Evolutionary conservation across 352 stramenopile genomes (phyloP).

Genomic region (Pythium scleroteichum): DNA sequence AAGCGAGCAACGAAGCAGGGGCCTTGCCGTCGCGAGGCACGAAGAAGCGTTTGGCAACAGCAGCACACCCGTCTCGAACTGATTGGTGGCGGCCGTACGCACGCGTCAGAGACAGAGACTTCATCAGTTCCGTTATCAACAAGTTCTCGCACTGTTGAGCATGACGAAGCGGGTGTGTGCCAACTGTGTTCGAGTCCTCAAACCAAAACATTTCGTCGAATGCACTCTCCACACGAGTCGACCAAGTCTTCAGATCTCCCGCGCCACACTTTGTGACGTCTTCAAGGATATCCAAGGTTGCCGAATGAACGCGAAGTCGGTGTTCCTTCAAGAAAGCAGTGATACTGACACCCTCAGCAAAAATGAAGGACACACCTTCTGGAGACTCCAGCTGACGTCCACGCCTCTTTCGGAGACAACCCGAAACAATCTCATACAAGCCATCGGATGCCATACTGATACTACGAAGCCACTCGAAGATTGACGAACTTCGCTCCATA

Average conservation of each 20-base stretch:
- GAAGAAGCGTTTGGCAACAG: slow-evolving; percentile 45
- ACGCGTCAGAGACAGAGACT: slow-evolving; percentile 49
- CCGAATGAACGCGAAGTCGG: slow-evolving; percentile 14
- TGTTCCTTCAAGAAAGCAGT: slow-evolving; percentile 15
- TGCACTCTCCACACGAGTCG: background rate
- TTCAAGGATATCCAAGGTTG: slow-evolving; percentile 9
- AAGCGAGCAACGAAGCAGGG: slow-evolving; percentile 36
- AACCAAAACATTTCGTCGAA: slow-evolving; percentile 16
- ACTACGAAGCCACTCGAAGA: slow-evolving; percentile 77
- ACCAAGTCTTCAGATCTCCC: slow-evolving; percentile 7
- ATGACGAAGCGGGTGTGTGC: background rate
- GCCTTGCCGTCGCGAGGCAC: slow-evolving; percentile 24
- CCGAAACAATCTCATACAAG: slow-evolving; percentile 66
- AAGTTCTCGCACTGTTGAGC: slow-evolving; percentile 14
- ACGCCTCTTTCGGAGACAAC: slow-evolving; percentile 58
- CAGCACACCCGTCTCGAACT: slow-evolving; percentile 63
- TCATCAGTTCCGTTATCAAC: slow-evolving; percentile 20
- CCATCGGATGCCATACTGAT: slow-evolving; percentile 72
- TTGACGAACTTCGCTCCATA: slow-evolving; percentile 46
- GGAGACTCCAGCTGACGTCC: slow-evolving; percentile 37
- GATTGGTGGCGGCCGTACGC: slow-evolving; percentile 56
- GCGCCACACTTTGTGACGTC: slow-evolving; percentile 1
- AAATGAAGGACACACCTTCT: slow-evolving; percentile 28
- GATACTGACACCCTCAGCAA: background rate
- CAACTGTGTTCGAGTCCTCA: background rate